Conservation (phyloP, 2,329 filamentous ascomycete genomes). For the Botrytis fragariae region DNA sequence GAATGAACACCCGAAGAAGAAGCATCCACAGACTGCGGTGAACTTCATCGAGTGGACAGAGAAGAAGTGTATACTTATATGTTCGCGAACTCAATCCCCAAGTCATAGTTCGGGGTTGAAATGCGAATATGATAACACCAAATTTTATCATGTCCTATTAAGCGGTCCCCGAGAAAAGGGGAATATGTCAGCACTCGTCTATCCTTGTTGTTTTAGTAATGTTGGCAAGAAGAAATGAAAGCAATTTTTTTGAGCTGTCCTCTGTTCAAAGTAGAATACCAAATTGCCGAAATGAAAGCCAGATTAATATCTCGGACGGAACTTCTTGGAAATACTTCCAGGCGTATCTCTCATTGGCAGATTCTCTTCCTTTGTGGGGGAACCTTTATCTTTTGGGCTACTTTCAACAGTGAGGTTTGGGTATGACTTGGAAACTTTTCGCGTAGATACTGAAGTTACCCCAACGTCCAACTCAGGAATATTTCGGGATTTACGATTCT, state of each 20-base stretch:
- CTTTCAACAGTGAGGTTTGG: not conserved
- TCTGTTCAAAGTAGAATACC: conserved; percentile 7
- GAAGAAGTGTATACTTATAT: conserved; percentile 16
- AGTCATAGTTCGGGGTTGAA: not conserved
- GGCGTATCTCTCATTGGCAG: conserved; percentile 31
- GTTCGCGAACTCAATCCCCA: not conserved
- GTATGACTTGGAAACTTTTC: conserved; percentile 11
- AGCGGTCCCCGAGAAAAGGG: conserved; percentile 12
- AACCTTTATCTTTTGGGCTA: not conserved
- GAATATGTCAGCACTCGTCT: conserved; percentile 20
- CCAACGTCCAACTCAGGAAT: conserved; percentile 9
- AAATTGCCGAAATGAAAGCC: conserved; percentile 25
- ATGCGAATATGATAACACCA: conserved; percentile 12
- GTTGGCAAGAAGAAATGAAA: conserved; percentile 17
- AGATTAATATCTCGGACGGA: conserved; percentile 10
- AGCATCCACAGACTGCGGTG: not conserved
- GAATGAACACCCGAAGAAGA: not conserved
- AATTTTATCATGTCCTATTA: conserved; percentile 23
- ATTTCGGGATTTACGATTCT: not conserved
- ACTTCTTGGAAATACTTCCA: conserved; percentile 28
- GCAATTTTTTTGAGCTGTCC: conserved; percentile 4
- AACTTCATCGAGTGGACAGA: conserved; percentile 2
- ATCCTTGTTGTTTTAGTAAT: conserved; percentile 5
- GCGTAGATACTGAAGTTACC: not conserved
- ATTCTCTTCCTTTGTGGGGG: conserved; percentile 25